phyloP scores from a whole-genome alignment of 108 stramenopile species.

The Nitzschia palea region DNA sequence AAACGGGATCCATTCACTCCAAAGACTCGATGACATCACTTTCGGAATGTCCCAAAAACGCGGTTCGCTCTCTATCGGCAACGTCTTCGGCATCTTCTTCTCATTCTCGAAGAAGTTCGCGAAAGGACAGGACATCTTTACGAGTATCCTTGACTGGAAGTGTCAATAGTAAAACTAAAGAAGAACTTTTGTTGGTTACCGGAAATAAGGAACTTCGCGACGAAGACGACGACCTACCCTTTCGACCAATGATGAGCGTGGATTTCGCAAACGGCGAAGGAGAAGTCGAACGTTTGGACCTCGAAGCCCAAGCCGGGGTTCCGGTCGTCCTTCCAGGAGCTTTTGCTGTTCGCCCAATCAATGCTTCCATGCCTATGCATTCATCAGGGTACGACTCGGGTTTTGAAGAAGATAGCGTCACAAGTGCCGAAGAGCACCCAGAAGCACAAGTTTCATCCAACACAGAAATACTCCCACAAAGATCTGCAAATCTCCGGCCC shows the following conservation, averaged over 20 bases:
- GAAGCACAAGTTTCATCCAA: neutral
- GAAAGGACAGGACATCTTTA: too few species aligned
- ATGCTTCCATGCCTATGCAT: neutral
- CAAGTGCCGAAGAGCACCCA: neutral
- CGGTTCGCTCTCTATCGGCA: too few species aligned
- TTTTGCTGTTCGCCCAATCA: conserved; percentile 28
- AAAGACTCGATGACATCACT: too few species aligned
- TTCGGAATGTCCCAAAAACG: too few species aligned
- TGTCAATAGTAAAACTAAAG: too few species aligned
- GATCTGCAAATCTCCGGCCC: conserved; percentile 6
- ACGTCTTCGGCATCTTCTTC: too few species aligned
- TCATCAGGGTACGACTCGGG: conserved; percentile 35
- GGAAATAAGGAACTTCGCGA: too few species aligned
- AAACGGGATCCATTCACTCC: too few species aligned
- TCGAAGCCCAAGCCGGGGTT: conserved; percentile 36
- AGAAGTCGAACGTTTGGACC: neutral
- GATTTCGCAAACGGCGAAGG: neutral
- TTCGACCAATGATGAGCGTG: conserved; percentile 14
- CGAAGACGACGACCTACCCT: conserved; percentile 25
- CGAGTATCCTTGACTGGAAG: too few species aligned
- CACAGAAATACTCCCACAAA: neutral
- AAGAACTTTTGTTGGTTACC: too few species aligned
- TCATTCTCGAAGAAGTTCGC: too few species aligned
- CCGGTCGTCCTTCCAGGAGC: conserved; percentile 34
- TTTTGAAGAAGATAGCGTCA: conserved; percentile 26